A percentile compares a stretch with the other conserved stretches of the same genome.
These are phyloP conservation scores for Microsporum audouinii DNA, from an alignment of 2,329 filamentous ascomycete species.

Conservation along the genomic window DNA sequence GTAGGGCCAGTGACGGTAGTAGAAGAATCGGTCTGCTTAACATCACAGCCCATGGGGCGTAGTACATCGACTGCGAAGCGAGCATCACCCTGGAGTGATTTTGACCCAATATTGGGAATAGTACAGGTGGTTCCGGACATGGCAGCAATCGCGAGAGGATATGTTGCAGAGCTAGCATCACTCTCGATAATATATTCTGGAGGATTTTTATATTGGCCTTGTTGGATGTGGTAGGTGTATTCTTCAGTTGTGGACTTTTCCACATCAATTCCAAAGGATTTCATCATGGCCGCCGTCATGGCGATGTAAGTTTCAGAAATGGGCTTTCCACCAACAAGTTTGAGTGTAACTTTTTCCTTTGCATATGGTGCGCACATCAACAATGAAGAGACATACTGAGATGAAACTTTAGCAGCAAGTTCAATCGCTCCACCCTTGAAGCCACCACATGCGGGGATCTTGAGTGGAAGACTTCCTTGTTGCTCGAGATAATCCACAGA, in stretches of 20 bases:
- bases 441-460: conserved; percentile 69
- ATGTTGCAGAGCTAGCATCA: conserved; percentile 94
- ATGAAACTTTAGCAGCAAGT: conserved; percentile 87
- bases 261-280: conserved; percentile 74
- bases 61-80: conserved; percentile 86
- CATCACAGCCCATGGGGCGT: conserved; percentile 82
- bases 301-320: conserved; percentile 97
- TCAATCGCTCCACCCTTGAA: conserved; percentile 81
- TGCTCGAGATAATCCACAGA: conserved; percentile 74
- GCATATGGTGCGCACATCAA: conserved; percentile 96
- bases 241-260: conserved; percentile 63
- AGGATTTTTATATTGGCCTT: conserved; percentile 72
- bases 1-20: conserved; percentile 90
- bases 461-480: conserved; percentile 70
- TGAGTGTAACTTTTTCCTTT: conserved; percentile 81
- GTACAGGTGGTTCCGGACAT: conserved; percentile 95
- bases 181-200: conserved; percentile 83
- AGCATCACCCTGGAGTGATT: conserved; percentile 86
- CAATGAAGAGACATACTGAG: conserved; percentile 96
- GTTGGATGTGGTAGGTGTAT: conserved; percentile 89
- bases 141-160: conserved; percentile 84
- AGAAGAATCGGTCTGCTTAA: conserved; percentile 70
- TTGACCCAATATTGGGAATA: conserved; percentile 87
- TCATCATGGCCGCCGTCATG: conserved; percentile 99
- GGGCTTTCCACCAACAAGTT: conserved; percentile 87